These are phyloP conservation scores for Stagonosporopsis rhizophila DNA, from an alignment of 2,329 filamentous ascomycete species.

Conservation along the genomic window DNA sequence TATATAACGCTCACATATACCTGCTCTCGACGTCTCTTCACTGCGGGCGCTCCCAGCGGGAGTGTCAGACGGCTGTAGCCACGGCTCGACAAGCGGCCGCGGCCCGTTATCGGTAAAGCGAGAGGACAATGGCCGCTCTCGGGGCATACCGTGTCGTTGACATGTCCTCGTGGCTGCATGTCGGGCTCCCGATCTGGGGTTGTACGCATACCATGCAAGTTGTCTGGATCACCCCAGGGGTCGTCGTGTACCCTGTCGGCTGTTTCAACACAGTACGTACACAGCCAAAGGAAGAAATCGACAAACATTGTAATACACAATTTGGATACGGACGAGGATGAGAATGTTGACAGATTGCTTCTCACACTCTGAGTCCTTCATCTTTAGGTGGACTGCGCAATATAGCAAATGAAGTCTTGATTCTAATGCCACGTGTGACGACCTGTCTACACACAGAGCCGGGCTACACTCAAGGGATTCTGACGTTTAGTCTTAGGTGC, in stretches of 20 bases:
- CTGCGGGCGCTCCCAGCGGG: constrained; percentile 21
- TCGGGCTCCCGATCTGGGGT: constrained; percentile 13
- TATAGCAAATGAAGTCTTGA: neutral
- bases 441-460: neutral
- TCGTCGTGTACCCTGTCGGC: neutral
- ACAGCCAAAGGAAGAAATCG: neutral
- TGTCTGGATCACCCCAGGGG: constrained; percentile 12
- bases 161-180: constrained; percentile 3
- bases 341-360: neutral
- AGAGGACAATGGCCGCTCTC: neutral
- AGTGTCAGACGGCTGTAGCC: constrained; percentile 18
- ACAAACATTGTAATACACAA: neutral
- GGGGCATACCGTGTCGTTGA: constrained; percentile 9
- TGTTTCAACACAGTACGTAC: neutral
- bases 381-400: neutral
- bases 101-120: constrained; percentile 27
- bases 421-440: neutral
- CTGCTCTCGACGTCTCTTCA: neutral
- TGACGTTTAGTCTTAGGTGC: neutral
- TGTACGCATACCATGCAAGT: constrained; percentile 15
- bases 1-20: neutral
- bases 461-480: neutral
- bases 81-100: constrained; percentile 23
- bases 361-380: neutral
- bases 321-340: neutral